phyloP scores from a whole-genome alignment of 345 rosid genomes.

The Citrus sinensis region DNA sequence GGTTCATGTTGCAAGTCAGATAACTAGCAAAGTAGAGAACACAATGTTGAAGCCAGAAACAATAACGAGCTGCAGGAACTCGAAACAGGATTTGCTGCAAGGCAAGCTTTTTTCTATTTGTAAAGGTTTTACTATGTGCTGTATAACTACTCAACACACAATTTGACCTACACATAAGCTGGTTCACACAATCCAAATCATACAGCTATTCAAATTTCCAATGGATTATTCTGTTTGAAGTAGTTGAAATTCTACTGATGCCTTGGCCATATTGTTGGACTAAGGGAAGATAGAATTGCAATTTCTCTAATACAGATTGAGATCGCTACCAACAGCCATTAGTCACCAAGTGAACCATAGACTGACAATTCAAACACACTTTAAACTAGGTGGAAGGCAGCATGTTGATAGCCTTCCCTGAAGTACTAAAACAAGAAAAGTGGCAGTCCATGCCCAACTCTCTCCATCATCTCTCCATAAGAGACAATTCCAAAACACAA shows the following conservation, averaged over 20 bases:
- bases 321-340: neutral
- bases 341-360: neutral
- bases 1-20: neutral
- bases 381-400: no score
- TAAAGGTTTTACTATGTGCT: neutral
- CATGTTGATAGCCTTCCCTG: no score
- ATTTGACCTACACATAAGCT: no score
- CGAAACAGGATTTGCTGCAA: neutral
- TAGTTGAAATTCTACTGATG: neutral
- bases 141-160: no score
- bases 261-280: no score
- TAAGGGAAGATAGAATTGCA: neutral
- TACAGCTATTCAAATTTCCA: neutral
- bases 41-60: neutral
- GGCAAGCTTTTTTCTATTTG: neutral
- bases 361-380: neutral
- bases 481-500: no score
- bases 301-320: neutral
- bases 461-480: no score
- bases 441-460: no score
- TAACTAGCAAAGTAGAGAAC: neutral
- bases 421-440: no score
- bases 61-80: neutral
- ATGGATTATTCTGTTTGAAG: neutral
- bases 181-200: neutral